Base-by-base conservation (phyloP, 129 eudicot species). In the Chrysanthemum makinoi region DNA sequence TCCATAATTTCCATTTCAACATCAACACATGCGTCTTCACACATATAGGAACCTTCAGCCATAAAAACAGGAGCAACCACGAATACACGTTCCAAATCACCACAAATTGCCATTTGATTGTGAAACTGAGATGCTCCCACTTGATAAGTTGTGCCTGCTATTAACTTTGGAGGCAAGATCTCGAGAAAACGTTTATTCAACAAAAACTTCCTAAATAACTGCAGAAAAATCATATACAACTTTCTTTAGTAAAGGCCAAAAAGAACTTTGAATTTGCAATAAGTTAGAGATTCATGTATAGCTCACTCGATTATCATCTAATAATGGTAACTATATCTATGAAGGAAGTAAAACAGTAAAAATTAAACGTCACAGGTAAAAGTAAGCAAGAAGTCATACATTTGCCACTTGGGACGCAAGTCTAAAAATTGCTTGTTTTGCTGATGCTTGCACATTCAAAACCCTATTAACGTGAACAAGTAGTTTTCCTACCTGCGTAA, bases 91-190 rank as follows among this genome's bases (percentile, higher is more conserved):
- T 78, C 79, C 72, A 87, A 83, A 83, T 81, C 91, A 72, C 95
- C 91, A 79, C 84, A 87, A 8, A 90, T 87, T 15, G 95, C 62
- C 95, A 87, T 90, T 77, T 90, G 97, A 65, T 90, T 90, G 77
- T 83, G 89, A 77, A 90, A 86, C 68, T 85, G 91, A 11, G 88
- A 91, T 24, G 97, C 68, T 60, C 97, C 95, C 43, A 95, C 97
- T 78, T 90, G 95, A 80, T 95, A 87, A 15, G 89, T 22, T 22
- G 24, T 75, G 22, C 97, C 97, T 53, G 83, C 86, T 9, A 74
- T 85, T 64, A 87, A 16, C 63, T 90, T 90, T 46, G 97, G 97
- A 14, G 97, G 83, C 50, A 83, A 79, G 62, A 90, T 87, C 28
- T 84, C 88, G 30, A 75, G 51, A 81, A 90, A 90, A 35, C 75